phyloP scores from a whole-genome alignment of 805 yeast species.

The Metschnikowia baotianmanensis region DNA sequence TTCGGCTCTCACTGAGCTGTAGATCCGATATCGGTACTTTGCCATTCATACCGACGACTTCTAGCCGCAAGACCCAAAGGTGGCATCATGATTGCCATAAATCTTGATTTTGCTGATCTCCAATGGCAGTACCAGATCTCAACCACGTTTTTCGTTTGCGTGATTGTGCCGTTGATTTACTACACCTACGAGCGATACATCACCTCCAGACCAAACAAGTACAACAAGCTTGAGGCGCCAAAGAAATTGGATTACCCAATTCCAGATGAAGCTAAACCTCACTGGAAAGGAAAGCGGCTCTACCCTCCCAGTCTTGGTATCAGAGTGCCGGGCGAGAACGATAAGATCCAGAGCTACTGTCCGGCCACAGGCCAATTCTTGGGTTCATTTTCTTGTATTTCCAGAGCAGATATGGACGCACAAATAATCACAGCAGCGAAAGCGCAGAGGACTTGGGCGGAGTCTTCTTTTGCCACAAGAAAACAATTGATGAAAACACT shows the following conservation, averaged over 20 bases:
- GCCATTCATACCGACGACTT: background rate
- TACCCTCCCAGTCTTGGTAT: constrained; percentile 56
- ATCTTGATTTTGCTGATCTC: constrained; percentile 37
- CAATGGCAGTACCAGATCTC: constrained; percentile 47
- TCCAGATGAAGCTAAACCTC: constrained; percentile 79
- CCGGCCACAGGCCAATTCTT: constrained; percentile 94
- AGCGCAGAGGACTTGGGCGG: constrained; percentile 54
- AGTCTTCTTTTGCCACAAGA: constrained; percentile 61
- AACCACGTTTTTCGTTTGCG: constrained; percentile 41
- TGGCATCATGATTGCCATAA: constrained; percentile 39
- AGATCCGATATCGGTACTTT: background rate
- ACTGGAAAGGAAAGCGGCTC: constrained; percentile 87
- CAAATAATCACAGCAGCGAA: constrained; percentile 50
- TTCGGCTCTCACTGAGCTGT: background rate
- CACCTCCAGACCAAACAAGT: constrained; percentile 37
- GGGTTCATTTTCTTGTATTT: constrained; percentile 65
- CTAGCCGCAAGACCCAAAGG: background rate
- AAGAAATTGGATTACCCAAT: constrained; percentile 51
- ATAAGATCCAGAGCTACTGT: constrained; percentile 77
- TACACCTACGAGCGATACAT: constrained; percentile 37
- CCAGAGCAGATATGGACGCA: constrained; percentile 68
- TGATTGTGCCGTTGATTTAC: constrained; percentile 35
- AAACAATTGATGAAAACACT: constrained; percentile 70
- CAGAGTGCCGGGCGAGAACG: constrained; percentile 59
- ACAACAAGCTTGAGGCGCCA: constrained; percentile 43